phyloP scores from a whole-genome alignment of 345 rosid species.

The Turritis glabra region DNA sequence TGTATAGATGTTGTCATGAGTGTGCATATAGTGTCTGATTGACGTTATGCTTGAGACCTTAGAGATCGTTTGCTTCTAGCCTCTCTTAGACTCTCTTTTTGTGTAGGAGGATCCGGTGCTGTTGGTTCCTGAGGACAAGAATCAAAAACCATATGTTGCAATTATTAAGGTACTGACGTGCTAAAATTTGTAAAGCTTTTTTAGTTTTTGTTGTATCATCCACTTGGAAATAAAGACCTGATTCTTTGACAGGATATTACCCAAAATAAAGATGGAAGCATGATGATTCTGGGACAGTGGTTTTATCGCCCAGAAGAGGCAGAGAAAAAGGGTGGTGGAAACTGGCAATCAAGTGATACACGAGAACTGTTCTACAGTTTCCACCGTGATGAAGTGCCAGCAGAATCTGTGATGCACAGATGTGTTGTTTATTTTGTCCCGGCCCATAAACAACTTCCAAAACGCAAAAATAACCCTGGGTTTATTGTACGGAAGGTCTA shows the following conservation, averaged over 20 bases:
- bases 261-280: slow-evolving; percentile 54
- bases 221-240: slow-evolving; percentile 12
- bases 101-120: slow-evolving; percentile 96
- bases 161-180: slow-evolving; percentile 76
- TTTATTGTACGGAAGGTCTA: slow-evolving; percentile 91
- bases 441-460: slow-evolving; percentile 78
- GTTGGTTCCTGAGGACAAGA: slow-evolving; percentile 75
- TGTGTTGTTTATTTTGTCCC: slow-evolving; percentile 97
- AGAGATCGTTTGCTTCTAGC: slow-evolving; percentile 13
- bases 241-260: slow-evolving; percentile 64
- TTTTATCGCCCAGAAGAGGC: slow-evolving; percentile 99
- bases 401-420: slow-evolving; percentile 97
- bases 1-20: neutral
- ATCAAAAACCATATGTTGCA: slow-evolving; percentile 94
- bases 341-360: slow-evolving; percentile 83
- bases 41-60: neutral
- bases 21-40: slow-evolving; percentile 13
- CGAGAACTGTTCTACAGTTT: slow-evolving; percentile 93
- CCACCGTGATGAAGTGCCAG: slow-evolving; percentile 94
- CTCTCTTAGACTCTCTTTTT: slow-evolving; percentile 7
- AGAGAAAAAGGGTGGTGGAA: slow-evolving; percentile 89
- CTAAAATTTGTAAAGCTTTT: neutral
- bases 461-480: slow-evolving; percentile 80
- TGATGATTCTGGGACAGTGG: slow-evolving; percentile 97
- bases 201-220: neutral